Evolutionary conservation across 176 grass and related monocot species (phyloP), one percentile per base, ranked within the genome.

Genomic region (Triticum timopheevii): DNA sequence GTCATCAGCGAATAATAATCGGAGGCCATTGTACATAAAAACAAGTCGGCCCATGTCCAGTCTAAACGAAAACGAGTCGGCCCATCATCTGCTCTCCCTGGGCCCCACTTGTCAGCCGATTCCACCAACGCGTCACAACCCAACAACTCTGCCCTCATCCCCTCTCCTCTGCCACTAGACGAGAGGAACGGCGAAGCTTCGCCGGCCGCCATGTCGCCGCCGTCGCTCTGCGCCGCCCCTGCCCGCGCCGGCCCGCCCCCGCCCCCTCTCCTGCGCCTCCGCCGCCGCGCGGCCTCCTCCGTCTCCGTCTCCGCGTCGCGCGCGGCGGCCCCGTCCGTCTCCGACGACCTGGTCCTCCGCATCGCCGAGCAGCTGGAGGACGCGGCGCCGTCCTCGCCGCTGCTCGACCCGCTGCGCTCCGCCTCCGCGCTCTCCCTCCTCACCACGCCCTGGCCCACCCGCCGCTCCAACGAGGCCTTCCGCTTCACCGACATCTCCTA

Each of bases 401-500:
- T 91, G 35, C 92, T 94, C 30, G 81, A 47, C 70, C 81, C 86
- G 0, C 80, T 94, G 28, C 89, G 89, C 47, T 89, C 88, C 54
- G 86, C 85, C 81, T 87, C 93, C 16, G 88, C 93, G 59, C 90
- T 89, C 67, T 90, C 87, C 78, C 87, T 94, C 67, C 85, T 92
- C 78, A 88, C 90, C 67, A 91, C 84, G 69, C 47, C 76, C 85
- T 94, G 93, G 93, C 93, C 93, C 23, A 89, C 87, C 70, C 86
- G 86, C 85, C 80, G 81, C 82, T 87, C 90, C 78, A 61, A 74
- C 87, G 93, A 90, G 13, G 87, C 93, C 85, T 94, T 92, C 87
- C 90, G 93, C 65, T 94, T 94, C 85, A 94, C 87, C 9, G 87
- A 94, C 78, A 71, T 89, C 73, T 91, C 90, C 61, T 90, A 89